A percentile compares a stretch with the other conserved stretches of the same genome.
Conservation (phyloP, 176 grass and related monocot genomes). For the Triticum turgidum region DNA sequence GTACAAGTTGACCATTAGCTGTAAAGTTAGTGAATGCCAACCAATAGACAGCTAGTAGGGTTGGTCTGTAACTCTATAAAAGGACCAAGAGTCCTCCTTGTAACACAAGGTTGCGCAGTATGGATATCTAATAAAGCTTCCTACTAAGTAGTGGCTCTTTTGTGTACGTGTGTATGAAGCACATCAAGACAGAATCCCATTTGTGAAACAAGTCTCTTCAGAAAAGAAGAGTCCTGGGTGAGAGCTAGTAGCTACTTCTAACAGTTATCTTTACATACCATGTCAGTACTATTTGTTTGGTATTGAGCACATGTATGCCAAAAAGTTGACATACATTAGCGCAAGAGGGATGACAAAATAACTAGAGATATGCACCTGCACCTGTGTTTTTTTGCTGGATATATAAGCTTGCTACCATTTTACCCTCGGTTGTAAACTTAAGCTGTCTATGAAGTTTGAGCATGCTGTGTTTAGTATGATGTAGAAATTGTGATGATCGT, state of each 20-base stretch:
- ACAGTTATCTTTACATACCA: not conserved
- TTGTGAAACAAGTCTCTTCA: not conserved
- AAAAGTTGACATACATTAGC: not conserved
- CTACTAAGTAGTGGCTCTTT: not conserved
- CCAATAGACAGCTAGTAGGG: not conserved
- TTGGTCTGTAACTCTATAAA: not conserved
- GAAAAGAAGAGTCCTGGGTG: not conserved
- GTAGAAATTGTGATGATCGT: not conserved
- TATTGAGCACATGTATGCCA: not conserved
- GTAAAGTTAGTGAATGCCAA: not conserved
- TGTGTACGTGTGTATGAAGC: not conserved
- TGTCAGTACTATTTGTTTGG: not conserved
- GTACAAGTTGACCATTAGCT: not conserved
- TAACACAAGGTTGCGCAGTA: not conserved
- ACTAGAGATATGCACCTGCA: not conserved
- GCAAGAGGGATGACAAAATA: conserved; percentile 9
- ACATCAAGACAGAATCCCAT: not conserved
- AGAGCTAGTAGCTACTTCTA: not conserved
- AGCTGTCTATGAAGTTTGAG: not conserved
- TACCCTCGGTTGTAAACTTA: not conserved
- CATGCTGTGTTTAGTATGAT: not conserved
- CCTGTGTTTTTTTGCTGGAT: conserved; percentile 20
- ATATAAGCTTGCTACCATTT: conserved; percentile 1
- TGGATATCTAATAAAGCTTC: not conserved
- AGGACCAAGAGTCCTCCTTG: not conserved